Conservation (phyloP, 176 grass and related monocot genomes). For the Carex kokanica region DNA sequence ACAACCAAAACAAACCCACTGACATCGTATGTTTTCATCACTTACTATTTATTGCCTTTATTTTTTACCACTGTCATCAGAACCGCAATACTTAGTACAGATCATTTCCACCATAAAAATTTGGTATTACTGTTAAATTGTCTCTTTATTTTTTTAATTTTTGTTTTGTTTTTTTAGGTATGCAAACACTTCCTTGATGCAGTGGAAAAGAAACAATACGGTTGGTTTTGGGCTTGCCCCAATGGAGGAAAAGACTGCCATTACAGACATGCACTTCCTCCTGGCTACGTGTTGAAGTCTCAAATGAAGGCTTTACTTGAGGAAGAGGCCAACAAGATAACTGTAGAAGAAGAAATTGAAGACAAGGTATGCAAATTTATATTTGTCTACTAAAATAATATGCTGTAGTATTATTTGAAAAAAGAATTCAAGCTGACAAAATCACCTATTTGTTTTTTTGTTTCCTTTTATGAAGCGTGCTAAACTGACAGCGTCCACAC, state of each 20-base stretch:
- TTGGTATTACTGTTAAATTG: neutral
- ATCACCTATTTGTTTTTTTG: slow-evolving; percentile 10
- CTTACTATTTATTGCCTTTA: neutral
- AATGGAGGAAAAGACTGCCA: slow-evolving; percentile 94
- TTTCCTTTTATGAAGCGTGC: slow-evolving; percentile 54
- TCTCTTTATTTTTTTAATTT: neutral
- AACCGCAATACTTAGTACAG: neutral
- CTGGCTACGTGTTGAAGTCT: slow-evolving; percentile 95
- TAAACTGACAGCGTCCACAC: slow-evolving; percentile 59
- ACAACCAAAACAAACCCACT: slow-evolving; percentile 97
- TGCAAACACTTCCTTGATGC: slow-evolving; percentile 94
- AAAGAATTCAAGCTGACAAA: slow-evolving; percentile 1
- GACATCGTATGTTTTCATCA: slow-evolving; percentile 69
- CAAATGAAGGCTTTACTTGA: slow-evolving; percentile 99
- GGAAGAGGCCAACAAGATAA: slow-evolving; percentile 82
- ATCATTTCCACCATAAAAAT: neutral
- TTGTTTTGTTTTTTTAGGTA: slow-evolving; percentile 42
- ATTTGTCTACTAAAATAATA: neutral
- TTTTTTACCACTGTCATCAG: neutral
- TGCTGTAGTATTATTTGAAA: slow-evolving; percentile 7
- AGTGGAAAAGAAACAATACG: slow-evolving; percentile 95
- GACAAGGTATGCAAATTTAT: slow-evolving; percentile 51
- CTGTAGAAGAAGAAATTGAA: slow-evolving; percentile 99
- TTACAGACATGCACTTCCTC: slow-evolving; percentile 91
- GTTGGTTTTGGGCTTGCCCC: slow-evolving; percentile 98